A percentile compares a stretch with the other conserved stretches of the same genome.
phyloP scores from a whole-genome alignment of 1,139 yeast genomes.

The Candida glucosophila region DNA sequence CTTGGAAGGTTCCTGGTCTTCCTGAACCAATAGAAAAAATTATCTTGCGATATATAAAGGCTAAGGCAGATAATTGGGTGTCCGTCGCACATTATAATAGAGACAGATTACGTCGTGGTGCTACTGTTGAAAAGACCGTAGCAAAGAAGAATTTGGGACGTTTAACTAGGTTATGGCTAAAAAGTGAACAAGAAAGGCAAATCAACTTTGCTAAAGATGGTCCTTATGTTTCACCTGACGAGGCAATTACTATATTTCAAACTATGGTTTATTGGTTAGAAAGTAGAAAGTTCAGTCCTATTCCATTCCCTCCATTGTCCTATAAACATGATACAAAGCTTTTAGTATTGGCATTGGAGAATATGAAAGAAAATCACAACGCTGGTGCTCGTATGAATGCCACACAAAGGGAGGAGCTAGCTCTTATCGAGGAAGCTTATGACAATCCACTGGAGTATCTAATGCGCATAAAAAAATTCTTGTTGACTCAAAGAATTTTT shows the following conservation, averaged over 20 bases:
- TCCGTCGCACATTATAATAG: constrained; percentile 90
- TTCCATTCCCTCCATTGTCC: constrained; percentile 88
- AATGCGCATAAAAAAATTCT: constrained; percentile 71
- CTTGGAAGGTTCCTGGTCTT: constrained; percentile 96
- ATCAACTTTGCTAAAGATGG: constrained; percentile 75
- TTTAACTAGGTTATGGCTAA: constrained; percentile 84
- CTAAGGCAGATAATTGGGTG: constrained; percentile 96
- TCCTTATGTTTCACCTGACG: constrained; percentile 77
- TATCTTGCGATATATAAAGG: constrained; percentile 81
- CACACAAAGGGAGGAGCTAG: constrained; percentile 83
- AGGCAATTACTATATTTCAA: constrained; percentile 79
- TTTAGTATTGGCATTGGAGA: constrained; percentile 81
- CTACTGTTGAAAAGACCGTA: constrained; percentile 87
- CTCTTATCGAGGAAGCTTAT: constrained; percentile 90
- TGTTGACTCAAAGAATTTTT: constrained; percentile 85
- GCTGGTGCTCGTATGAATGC: constrained; percentile 84
- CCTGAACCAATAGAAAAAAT: constrained; percentile 86
- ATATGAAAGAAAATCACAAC: constrained; percentile 71
- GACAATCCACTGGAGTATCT: constrained; percentile 94
- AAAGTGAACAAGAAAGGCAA: constrained; percentile 88
- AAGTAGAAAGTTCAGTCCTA: constrained; percentile 72
- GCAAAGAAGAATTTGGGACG: constrained; percentile 91
- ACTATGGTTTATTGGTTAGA: constrained; percentile 95
- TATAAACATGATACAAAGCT: constrained; percentile 92
- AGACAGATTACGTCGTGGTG: constrained; percentile 80